Evolutionary conservation across 2,329 filamentous ascomycete genomes (phyloP).

Genomic region (Arthroderma sp.): DNA sequence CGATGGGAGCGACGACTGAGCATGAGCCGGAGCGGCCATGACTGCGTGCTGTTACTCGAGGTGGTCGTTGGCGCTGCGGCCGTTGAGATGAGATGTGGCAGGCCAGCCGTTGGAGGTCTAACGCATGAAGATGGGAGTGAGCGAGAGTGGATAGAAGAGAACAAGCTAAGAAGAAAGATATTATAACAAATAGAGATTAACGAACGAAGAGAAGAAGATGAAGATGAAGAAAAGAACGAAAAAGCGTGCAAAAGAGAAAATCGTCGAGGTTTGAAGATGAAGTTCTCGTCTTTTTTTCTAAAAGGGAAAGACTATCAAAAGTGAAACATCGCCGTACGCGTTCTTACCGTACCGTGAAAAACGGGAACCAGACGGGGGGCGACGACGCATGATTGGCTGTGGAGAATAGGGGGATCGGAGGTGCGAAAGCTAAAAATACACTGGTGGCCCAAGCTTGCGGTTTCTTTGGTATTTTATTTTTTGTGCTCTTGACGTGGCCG

Average conservation of each 20-base stretch:
- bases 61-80: constrained; percentile 18
- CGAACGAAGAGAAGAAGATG: not conserved
- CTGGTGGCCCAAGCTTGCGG: not conserved
- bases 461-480: not conserved
- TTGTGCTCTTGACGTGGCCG: not conserved
- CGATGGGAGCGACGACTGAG: constrained; percentile 72
- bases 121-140: too few species aligned
- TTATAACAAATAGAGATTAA: too few species aligned
- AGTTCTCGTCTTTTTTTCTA: not conserved
- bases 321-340: constrained; percentile 1
- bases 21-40: constrained; percentile 47
- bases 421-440: not conserved
- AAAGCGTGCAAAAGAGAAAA: not conserved
- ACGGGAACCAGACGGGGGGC: not conserved
- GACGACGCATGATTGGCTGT: not conserved
- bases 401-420: not conserved
- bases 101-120: not conserved
- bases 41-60: constrained; percentile 6
- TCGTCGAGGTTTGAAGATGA: too few species aligned
- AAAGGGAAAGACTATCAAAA: constrained; percentile 1
- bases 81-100: constrained; percentile 5
- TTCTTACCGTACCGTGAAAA: not conserved
- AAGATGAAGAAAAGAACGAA: not conserved
- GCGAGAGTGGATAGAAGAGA: too few species aligned
- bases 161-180: too few species aligned